Evolutionary conservation across 305 asterid species (phyloP).

Genomic region (Fraxinus paxiana): DNA sequence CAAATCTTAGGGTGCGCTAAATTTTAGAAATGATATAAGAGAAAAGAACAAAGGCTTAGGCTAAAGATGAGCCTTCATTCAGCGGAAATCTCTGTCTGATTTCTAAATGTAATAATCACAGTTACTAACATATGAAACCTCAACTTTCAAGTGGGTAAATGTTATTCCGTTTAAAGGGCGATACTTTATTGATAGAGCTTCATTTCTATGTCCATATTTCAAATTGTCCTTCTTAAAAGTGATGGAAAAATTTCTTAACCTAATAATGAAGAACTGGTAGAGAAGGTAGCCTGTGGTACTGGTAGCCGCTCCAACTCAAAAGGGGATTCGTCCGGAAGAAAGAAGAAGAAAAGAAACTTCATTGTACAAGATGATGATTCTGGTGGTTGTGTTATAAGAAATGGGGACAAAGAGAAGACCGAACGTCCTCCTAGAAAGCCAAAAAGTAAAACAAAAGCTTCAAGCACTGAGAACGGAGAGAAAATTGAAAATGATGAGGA

Average conservation of each 20-base stretch:
- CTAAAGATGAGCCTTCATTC: neutral
- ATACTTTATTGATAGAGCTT: neutral
- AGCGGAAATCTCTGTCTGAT: neutral
- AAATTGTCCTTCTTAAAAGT: neutral
- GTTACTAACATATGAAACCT: neutral
- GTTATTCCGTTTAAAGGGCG: neutral
- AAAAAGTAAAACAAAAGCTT: neutral
- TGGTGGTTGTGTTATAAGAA: neutral
- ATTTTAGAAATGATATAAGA: neutral
- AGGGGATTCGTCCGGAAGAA: neutral
- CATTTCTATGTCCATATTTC: neutral
- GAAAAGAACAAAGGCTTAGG: neutral
- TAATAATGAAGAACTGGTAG: neutral
- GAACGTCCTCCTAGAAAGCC: neutral
- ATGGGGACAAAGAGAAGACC: neutral
- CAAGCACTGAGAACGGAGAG: constrained; percentile 9
- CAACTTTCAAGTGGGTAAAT: neutral
- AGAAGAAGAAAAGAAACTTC: neutral
- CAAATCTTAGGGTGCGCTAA: neutral
- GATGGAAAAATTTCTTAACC: neutral
- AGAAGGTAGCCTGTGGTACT: neutral
- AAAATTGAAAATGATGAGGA: constrained; percentile 26
- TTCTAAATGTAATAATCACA: neutral
- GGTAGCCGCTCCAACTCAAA: neutral
- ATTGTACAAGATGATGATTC: neutral